Base-by-base conservation (phyloP, 768 basidiomycete genomes). In the Hypholoma fasciculare region DNA sequence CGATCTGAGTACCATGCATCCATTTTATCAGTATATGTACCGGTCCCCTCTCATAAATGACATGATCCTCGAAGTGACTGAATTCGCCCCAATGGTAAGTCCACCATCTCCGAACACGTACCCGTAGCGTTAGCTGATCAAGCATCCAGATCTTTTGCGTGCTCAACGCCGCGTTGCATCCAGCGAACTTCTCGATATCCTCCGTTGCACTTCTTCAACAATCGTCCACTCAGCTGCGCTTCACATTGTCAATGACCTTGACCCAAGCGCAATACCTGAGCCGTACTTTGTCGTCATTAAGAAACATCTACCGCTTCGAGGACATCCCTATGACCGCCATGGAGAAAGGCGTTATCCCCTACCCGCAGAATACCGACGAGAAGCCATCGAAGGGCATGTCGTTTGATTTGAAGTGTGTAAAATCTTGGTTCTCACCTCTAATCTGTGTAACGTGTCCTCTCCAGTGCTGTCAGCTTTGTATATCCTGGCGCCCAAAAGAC, bases 381-480 rank as follows among this genome's bases (percentile, higher is more conserved):
- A 56, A 19, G 38, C 37, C 6, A 50, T 49, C 20, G 11, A 56
- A 67, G 36, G 69, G 69, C 23, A 70, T 70, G 61, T 56, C 55
- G n/a, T 70, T 70, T 11, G 61, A 69, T 19, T 47, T 70, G 16
- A 63, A 54, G 69, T 69, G 46, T 12, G 56, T 46, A 7, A 16
- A 27, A 9, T 19, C 8, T 26, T 30, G 30, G 12, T 9, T 13
- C 36, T 9, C 16, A 16, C 20, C 7, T 50, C 12, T 20, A 42
- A 23, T 20, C 30, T 44, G 13, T 39, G 23, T 17, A 34, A 34
- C 30, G 6, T 51, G 16, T 8, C 30, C 43, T 27, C 49, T 23
- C 14, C 52, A 87, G 86, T 17, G 64, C 84, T 50, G 76, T 87
- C 0, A 71, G 71, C 0, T 87, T 87, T 57, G 66, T 71, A 9